phyloP scores from a whole-genome alignment of 2,329 filamentous ascomycete species.

The Blastomyces gilchristii region DNA sequence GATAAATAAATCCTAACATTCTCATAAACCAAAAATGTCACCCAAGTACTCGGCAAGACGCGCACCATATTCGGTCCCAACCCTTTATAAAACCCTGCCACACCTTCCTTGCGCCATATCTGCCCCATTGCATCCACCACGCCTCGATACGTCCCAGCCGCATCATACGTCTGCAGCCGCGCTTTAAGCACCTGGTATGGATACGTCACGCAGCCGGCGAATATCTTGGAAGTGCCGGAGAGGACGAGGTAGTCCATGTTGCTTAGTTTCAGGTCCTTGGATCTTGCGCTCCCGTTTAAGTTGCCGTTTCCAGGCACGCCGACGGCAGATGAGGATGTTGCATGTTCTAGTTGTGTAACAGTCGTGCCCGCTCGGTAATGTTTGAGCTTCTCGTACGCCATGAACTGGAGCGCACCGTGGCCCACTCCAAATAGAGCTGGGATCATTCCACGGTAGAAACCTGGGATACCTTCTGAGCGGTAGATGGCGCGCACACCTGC shows the following conservation, averaged over 20 bases:
- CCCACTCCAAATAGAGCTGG: conserved; percentile 77
- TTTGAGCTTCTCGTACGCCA: conserved; percentile 75
- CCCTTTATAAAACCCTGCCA: conserved; percentile 82
- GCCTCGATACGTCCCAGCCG: conserved; percentile 60
- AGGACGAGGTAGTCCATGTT: conserved; percentile 72
- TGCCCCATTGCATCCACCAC: conserved; percentile 61
- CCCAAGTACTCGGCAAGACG: conserved; percentile 88
- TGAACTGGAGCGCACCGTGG: conserved; percentile 91
- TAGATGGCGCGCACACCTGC: conserved; percentile 60
- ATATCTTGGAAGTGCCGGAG: conserved; percentile 70
- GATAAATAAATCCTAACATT: conserved; percentile 66
- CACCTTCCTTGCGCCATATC: conserved; percentile 70
- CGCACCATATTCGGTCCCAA: conserved; percentile 79
- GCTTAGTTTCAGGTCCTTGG: conserved; percentile 39
- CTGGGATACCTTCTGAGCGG: conserved; percentile 58
- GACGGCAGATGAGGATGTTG: conserved; percentile 1
- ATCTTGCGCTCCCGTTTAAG: neutral
- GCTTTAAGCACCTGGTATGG: conserved; percentile 89
- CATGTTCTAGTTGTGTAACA: conserved; percentile 17
- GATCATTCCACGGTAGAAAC: conserved; percentile 79
- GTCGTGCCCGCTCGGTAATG: conserved; percentile 43
- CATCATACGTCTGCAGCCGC: conserved; percentile 80
- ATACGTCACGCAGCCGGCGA: conserved; percentile 84
- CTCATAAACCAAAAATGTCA: conserved; percentile 95
- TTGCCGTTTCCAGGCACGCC: neutral